phyloP scores from a whole-genome alignment of 1,139 yeast genomes.

The Hanseniaspora uvarum region DNA sequence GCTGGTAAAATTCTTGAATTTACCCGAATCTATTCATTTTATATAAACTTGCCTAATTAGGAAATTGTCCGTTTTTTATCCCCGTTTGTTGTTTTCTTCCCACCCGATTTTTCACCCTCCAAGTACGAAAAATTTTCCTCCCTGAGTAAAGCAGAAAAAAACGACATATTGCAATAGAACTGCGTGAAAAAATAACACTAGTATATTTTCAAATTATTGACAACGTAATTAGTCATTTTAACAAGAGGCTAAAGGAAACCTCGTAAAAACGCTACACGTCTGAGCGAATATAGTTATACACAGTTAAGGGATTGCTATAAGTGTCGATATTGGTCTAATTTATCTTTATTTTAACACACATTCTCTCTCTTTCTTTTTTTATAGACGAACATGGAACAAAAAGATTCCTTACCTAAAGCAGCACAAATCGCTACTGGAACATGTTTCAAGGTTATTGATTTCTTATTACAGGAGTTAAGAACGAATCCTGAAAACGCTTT shows the following conservation, averaged over 20 bases:
- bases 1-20: neutral
- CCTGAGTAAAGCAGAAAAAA: too few species aligned
- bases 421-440: slow-evolving; percentile 1
- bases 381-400: neutral
- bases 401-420: neutral
- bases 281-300: neutral
- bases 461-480: neutral
- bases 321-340: too few species aligned
- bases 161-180: neutral
- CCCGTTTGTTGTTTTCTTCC: neutral
- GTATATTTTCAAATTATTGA: too few species aligned
- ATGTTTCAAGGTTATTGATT: neutral
- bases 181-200: neutral
- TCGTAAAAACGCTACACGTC: neutral
- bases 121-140: neutral
- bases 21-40: neutral
- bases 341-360: neutral
- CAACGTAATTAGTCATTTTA: neutral
- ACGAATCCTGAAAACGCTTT: slow-evolving; percentile 1
- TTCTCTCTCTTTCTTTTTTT: neutral
- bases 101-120: neutral
- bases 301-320: too few species aligned
- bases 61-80: neutral
- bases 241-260: neutral
- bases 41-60: neutral